A percentile compares a stretch with the other conserved stretches of the same genome.
Conservation (phyloP, 2,329 filamentous ascomycete species). For the Alternaria triticimaculans region DNA sequence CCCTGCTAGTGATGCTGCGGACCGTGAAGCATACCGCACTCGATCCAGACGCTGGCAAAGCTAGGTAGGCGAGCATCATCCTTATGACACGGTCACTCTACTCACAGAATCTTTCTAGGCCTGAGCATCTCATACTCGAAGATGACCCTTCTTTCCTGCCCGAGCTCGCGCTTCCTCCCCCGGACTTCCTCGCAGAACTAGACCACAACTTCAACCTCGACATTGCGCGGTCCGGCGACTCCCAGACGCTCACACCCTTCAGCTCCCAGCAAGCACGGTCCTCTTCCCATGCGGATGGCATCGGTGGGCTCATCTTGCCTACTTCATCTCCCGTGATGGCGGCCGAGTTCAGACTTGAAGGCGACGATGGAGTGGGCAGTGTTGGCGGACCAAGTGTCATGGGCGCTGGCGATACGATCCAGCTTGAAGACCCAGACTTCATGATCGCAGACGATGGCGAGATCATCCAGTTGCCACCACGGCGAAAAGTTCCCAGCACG, state of each 20-base stretch:
- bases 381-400: conserved; percentile 33
- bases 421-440: conserved; percentile 60
- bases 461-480: conserved; percentile 55
- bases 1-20: conserved; percentile 73
- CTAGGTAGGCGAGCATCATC: conserved; percentile 63
- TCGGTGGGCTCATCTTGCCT: conserved; percentile 54
- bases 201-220: conserved; percentile 46
- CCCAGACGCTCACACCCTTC: conserved; percentile 49
- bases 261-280: conserved; percentile 35
- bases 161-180: conserved; percentile 66
- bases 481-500: conserved; percentile 17
- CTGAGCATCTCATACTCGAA: conserved; percentile 75
- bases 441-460: conserved; percentile 68
- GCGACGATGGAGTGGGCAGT: conserved; percentile 50
- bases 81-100: background rate
- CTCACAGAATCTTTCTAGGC: conserved; percentile 57
- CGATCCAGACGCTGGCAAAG: conserved; percentile 73
- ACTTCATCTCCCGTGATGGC: conserved; percentile 54
- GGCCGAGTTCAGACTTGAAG: conserved; percentile 51
- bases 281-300: conserved; percentile 23
- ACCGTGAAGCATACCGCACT: conserved; percentile 65
- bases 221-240: conserved; percentile 42
- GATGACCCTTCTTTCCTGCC: conserved; percentile 85
- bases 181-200: conserved; percentile 60
- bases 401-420: conserved; percentile 52